Conservation (phyloP, 1,284 basidiomycete species). For the Malassezia dermatis region DNA sequence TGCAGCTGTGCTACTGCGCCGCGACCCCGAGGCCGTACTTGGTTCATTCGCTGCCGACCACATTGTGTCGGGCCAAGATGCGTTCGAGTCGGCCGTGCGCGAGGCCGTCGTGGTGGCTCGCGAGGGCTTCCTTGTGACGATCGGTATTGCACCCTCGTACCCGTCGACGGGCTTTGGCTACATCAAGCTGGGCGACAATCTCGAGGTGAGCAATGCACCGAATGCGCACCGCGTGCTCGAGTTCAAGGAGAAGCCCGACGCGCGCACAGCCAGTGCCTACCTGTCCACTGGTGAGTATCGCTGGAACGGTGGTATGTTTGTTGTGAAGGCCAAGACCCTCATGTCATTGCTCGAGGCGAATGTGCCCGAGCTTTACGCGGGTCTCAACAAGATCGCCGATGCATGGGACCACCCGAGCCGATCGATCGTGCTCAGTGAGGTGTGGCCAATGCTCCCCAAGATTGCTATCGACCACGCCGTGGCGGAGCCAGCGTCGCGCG, state of each 20-base stretch:
- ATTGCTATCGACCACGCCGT: conserved; percentile 48
- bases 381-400: conserved; percentile 35
- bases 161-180: conserved; percentile 47
- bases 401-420: conserved; percentile 36
- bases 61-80: conserved; percentile 45
- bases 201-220: conserved; percentile 30
- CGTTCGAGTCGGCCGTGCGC: conserved; percentile 42
- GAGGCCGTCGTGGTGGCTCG: conserved; percentile 44
- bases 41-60: conserved; percentile 48
- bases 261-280: conserved; percentile 42
- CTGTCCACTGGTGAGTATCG: conserved; percentile 44
- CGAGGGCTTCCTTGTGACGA: conserved; percentile 45
- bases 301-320: conserved; percentile 49
- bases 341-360: conserved; percentile 32
- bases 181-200: conserved; percentile 45
- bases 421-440: conserved; percentile 22
- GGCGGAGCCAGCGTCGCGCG: conserved; percentile 43
- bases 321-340: conserved; percentile 41
- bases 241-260: conserved; percentile 49
- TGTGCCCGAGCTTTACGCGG: conserved; percentile 38
- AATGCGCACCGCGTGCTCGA: conserved; percentile 43
- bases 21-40: conserved; percentile 43
- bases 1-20: conserved; percentile 37
- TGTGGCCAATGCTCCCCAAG: conserved; percentile 43
- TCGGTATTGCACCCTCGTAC: conserved; percentile 46